These are phyloP conservation scores for Russula dissimulans DNA, from an alignment of 768 basidiomycete species.

Conservation along the genomic window DNA sequence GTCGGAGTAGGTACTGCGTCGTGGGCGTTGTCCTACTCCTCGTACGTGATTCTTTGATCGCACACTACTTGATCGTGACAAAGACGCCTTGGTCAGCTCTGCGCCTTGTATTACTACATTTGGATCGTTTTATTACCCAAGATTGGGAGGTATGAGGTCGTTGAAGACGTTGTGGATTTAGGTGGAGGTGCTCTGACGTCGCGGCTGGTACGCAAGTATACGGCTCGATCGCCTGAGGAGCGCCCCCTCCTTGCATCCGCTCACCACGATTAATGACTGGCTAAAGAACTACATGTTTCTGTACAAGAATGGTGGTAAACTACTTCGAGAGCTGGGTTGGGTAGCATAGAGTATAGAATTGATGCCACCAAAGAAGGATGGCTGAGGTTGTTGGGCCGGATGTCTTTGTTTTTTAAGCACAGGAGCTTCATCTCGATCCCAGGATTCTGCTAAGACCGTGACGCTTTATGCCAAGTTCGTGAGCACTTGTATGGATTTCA, in stretches of 20 bases:
- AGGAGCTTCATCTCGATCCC: not conserved
- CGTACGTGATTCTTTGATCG: conserved; percentile 13
- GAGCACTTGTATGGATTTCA: not conserved
- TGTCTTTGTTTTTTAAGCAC: not conserved
- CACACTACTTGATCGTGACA: not conserved
- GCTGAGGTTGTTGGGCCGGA: not conserved
- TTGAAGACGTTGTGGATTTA: conserved; percentile 30
- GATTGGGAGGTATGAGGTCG: conserved; percentile 36
- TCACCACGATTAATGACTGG: not conserved
- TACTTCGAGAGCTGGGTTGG: not conserved
- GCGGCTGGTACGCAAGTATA: conserved; percentile 14
- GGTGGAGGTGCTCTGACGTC: conserved; percentile 14
- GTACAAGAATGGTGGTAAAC: not conserved
- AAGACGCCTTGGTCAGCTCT: conserved; percentile 7
- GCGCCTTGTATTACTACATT: conserved; percentile 26
- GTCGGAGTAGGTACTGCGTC: conserved; percentile 22
- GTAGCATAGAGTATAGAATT: not conserved
- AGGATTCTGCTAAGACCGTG: not conserved
- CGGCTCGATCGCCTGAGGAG: not conserved
- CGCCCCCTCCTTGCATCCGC: conserved; percentile 18
- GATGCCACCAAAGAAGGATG: not conserved
- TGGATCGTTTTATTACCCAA: conserved; percentile 39
- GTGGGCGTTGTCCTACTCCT: conserved; percentile 24
- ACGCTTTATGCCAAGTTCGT: not conserved
- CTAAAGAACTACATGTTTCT: not conserved